Percentiles rank a stretch among this genome's conserved stretches.
Evolutionary conservation across 2,329 filamentous ascomycete genomes (phyloP).

Genomic region (Pseudopyricularia cyperi): DNA sequence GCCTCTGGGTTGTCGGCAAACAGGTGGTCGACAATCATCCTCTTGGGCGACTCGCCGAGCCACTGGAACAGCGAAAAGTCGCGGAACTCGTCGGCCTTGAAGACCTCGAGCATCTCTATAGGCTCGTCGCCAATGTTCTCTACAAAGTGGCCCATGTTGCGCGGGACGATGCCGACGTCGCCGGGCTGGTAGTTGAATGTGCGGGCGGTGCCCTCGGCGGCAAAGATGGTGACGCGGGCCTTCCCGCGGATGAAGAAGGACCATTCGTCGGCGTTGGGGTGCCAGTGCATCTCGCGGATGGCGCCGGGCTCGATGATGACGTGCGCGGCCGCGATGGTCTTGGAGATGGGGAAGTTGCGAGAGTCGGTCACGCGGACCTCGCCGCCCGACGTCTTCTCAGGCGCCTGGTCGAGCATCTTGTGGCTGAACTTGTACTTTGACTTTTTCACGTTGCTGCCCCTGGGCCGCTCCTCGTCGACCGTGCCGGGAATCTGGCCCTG

Average conservation of each 20-base stretch:
- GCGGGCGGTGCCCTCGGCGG: constrained; percentile 51
- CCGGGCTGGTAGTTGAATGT: constrained; percentile 68
- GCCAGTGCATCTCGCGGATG: constrained; percentile 73
- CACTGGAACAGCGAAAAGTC: constrained; percentile 66
- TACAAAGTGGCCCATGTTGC: constrained; percentile 70
- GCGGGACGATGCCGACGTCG: constrained; percentile 65
- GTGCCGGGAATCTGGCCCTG: constrained; percentile 51
- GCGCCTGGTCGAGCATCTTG: constrained; percentile 56
- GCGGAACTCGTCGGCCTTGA: constrained; percentile 56
- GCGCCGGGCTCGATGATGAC: constrained; percentile 59
- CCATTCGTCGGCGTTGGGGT: constrained; percentile 69
- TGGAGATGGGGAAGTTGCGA: constrained; percentile 62
- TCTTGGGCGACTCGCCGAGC: constrained; percentile 58
- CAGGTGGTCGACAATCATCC: constrained; percentile 52
- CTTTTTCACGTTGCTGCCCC: constrained; percentile 47
- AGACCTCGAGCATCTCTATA: constrained; percentile 64
- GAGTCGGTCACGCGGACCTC: constrained; percentile 63
- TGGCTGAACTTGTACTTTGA: constrained; percentile 59
- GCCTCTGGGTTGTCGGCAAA: constrained; percentile 49
- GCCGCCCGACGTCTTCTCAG: constrained; percentile 53
- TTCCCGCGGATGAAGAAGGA: constrained; percentile 64
- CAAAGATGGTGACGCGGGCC: constrained; percentile 64
- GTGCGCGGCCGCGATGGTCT: constrained; percentile 60
- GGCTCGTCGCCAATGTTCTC: constrained; percentile 71
- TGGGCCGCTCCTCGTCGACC: constrained; percentile 52